A percentile compares a stretch with the other conserved stretches of the same genome.
These are phyloP conservation scores for Dictyostelium purpureum DNA, from an alignment of 78 protist genomes.

Conservation along the genomic window DNA sequence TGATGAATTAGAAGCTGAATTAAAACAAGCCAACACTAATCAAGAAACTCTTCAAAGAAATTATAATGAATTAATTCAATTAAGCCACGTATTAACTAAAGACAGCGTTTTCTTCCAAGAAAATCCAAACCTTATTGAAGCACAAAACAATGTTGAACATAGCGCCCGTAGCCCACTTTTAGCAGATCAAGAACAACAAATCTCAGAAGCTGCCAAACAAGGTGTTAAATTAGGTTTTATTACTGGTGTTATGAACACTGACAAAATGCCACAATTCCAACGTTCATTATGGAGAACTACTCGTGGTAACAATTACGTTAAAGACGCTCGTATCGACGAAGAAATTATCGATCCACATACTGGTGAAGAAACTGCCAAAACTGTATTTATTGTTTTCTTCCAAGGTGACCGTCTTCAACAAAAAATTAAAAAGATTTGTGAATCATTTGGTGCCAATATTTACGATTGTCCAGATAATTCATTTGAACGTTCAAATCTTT, in stretches of 20 bases:
- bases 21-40: conserved; percentile 82
- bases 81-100: conserved; percentile 76
- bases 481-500: conserved; percentile 74
- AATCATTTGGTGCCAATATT: conserved; percentile 87
- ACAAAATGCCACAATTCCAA: conserved; percentile 77
- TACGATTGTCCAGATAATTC: conserved; percentile 89
- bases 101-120: conserved; percentile 85
- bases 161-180: conserved; percentile 47
- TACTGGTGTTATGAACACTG: conserved; percentile 85
- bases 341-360: conserved; percentile 71
- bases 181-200: background rate
- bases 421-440: conserved; percentile 90
- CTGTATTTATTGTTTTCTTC: conserved; percentile 88
- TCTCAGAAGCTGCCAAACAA: conserved; percentile 49
- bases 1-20: conserved; percentile 80
- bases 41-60: conserved; percentile 79
- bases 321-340: conserved; percentile 78
- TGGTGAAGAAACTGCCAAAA: conserved; percentile 76
- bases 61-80: conserved; percentile 80
- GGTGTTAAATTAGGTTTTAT: conserved; percentile 79
- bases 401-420: conserved; percentile 87
- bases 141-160: conserved; percentile 1
- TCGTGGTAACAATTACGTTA: conserved; percentile 92
- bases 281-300: conserved; percentile 92
- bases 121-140: conserved; percentile 61